Evolutionary conservation across 768 basidiomycete species (phyloP).

Genomic region (Rickenella mellea): DNA sequence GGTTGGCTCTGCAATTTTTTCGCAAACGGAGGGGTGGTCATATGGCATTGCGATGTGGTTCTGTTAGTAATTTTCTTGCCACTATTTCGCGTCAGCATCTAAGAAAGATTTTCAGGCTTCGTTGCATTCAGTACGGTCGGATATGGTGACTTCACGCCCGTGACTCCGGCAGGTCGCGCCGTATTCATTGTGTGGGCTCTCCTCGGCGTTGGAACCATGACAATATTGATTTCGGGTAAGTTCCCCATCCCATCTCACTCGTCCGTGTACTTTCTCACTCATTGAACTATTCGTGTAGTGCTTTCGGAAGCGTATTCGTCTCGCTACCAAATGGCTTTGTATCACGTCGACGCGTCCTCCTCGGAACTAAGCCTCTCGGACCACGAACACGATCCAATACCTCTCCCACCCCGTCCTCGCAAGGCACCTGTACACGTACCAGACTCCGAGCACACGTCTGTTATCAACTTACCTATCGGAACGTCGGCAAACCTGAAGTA

Average conservation of each 20-base stretch:
- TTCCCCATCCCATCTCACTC: slow-evolving; percentile 1
- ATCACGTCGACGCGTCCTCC: slow-evolving; percentile 5
- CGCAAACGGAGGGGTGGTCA: slow-evolving; percentile 57
- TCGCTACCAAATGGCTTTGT: slow-evolving; percentile 51
- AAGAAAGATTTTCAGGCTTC: slow-evolving; percentile 37
- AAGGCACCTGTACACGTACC: too few species aligned
- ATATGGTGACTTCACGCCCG: slow-evolving; percentile 58
- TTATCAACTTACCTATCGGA: too few species aligned
- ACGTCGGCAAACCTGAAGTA: too few species aligned
- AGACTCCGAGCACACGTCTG: too few species aligned
- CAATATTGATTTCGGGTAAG: slow-evolving; percentile 62
- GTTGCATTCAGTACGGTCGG: slow-evolving; percentile 69
- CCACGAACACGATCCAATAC: background rate
- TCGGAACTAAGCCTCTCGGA: background rate
- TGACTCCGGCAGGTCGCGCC: slow-evolving; percentile 59
- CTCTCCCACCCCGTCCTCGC: too few species aligned
- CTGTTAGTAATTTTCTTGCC: slow-evolving; percentile 32
- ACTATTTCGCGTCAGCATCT: background rate
- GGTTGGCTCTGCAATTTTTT: slow-evolving; percentile 65
- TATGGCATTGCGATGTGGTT: slow-evolving; percentile 63
- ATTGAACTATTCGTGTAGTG: slow-evolving; percentile 37
- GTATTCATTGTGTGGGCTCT: slow-evolving; percentile 76
- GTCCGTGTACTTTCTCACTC: background rate
- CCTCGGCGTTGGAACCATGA: slow-evolving; percentile 68
- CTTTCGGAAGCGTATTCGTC: slow-evolving; percentile 59